These are phyloP conservation scores for Fusarium scirpi DNA, from an alignment of 2,329 filamentous ascomycete genomes.

Conservation along the genomic window DNA sequence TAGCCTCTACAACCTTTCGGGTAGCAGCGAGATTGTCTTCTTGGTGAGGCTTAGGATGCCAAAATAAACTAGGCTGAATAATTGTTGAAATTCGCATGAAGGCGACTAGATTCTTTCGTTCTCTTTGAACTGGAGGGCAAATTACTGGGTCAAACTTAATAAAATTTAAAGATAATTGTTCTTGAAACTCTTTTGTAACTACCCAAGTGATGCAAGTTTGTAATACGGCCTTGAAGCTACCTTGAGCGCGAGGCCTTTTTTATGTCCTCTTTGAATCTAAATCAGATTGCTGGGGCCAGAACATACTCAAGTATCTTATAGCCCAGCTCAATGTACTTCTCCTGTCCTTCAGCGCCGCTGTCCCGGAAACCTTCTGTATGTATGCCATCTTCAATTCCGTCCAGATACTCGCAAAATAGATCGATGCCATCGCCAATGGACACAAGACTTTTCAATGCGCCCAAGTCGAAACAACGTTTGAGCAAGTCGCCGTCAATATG, in stretches of 20 bases:
- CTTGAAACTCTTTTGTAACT: neutral
- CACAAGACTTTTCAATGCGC: constrained; percentile 59
- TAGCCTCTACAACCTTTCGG: neutral
- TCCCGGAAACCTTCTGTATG: constrained; percentile 53
- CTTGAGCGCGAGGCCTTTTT: neutral
- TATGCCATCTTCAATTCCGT: constrained; percentile 60
- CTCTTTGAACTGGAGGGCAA: neutral
- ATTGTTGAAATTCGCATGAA: neutral
- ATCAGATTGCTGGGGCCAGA: constrained; percentile 62
- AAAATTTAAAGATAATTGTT: neutral
- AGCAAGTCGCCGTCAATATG: constrained; percentile 78
- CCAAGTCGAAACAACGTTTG: constrained; percentile 62
- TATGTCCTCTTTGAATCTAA: neutral
- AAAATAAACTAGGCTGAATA: neutral
- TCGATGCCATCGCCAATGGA: constrained; percentile 49
- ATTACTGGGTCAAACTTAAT: neutral
- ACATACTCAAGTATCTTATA: constrained; percentile 68
- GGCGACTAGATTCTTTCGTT: neutral
- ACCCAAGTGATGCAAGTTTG: neutral
- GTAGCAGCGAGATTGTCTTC: neutral
- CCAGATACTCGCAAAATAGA: constrained; percentile 63
- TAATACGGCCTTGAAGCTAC: neutral
- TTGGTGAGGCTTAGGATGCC: neutral
- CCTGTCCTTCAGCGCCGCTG: constrained; percentile 35
- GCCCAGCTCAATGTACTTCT: constrained; percentile 60